phyloP scores from a whole-genome alignment of 23 red algal genomes.

The Gracilaria gracilis region DNA sequence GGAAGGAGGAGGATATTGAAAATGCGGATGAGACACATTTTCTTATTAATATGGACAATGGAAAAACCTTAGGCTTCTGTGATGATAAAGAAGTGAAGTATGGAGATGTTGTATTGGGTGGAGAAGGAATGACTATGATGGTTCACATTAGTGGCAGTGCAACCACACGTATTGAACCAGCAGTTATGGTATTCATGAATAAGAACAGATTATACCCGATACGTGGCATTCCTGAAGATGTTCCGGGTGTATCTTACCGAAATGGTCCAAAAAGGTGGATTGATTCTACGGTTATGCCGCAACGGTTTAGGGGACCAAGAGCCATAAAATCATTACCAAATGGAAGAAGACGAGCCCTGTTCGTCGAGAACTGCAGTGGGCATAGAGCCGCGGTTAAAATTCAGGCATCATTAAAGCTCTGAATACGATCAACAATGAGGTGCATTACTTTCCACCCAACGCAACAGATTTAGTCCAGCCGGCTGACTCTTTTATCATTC shows the following conservation, averaged over 20 bases:
- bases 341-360: background rate
- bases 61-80: background rate
- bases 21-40: background rate
- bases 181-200: background rate
- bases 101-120: background rate
- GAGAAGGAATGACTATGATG: background rate
- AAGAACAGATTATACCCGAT: background rate
- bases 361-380: background rate
- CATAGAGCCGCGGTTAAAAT: background rate
- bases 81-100: background rate
- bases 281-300: background rate
- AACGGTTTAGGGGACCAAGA: background rate
- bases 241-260: background rate
- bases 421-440: background rate
- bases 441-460: background rate
- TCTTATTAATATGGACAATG: background rate
- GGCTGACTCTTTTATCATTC: conserved; percentile 23
- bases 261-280: conserved; percentile 37
- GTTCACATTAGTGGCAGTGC: background rate
- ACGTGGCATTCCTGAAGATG: background rate
- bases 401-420: background rate
- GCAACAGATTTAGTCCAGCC: conserved; percentile 22
- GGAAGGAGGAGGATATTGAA: conserved; percentile 25
- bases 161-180: background rate
- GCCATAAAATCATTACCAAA: background rate